Percentiles rank a stretch among this genome's conserved stretches.
Evolutionary conservation across 2,329 filamentous ascomycete species (phyloP).

Genomic region (Plenodomus lindquistii): DNA sequence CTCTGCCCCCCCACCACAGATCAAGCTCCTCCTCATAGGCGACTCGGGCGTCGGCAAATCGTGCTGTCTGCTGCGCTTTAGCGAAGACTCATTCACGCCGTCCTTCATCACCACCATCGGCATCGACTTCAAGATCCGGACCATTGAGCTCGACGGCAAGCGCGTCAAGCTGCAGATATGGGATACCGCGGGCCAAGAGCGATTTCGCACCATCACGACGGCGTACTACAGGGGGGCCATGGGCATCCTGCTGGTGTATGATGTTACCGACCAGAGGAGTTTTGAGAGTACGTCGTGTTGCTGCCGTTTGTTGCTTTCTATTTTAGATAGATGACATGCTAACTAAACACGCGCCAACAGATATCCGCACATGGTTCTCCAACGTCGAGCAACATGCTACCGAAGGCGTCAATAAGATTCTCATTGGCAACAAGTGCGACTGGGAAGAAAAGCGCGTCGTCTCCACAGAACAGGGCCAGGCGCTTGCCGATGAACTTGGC

Average conservation of each 20-base stretch:
- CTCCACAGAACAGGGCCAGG: constrained; percentile 89
- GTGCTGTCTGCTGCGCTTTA: constrained; percentile 94
- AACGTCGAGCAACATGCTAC: constrained; percentile 98
- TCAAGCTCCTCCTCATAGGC: constrained; percentile 95
- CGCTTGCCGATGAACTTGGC: constrained; percentile 90
- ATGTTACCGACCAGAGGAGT: constrained; percentile 94
- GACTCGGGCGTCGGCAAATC: constrained; percentile 97
- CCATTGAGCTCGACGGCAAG: constrained; percentile 98
- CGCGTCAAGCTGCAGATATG: constrained; percentile 99
- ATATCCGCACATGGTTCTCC: constrained; percentile 99
- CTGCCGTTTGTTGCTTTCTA: too few relatives aligned
- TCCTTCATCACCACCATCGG: constrained; percentile 99
- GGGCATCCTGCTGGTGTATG: constrained; percentile 97
- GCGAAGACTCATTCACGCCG: constrained; percentile 95
- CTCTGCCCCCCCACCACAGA: constrained; percentile 57
- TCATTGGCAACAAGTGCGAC: constrained; percentile 99
- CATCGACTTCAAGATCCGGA: constrained; percentile 99
- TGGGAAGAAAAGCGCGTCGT: constrained; percentile 99
- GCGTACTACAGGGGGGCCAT: constrained; percentile 98
- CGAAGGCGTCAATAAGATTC: constrained; percentile 98
- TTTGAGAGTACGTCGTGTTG: constrained; percentile 76
- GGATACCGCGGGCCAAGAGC: constrained; percentile 98
- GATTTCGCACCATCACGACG: constrained; percentile 97
- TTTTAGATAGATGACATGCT: too few relatives aligned
- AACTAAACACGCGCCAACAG: too few relatives aligned